These are phyloP conservation scores for Helotiales sp. DNA, from an alignment of 2,329 filamentous ascomycete species.

Conservation along the genomic window DNA sequence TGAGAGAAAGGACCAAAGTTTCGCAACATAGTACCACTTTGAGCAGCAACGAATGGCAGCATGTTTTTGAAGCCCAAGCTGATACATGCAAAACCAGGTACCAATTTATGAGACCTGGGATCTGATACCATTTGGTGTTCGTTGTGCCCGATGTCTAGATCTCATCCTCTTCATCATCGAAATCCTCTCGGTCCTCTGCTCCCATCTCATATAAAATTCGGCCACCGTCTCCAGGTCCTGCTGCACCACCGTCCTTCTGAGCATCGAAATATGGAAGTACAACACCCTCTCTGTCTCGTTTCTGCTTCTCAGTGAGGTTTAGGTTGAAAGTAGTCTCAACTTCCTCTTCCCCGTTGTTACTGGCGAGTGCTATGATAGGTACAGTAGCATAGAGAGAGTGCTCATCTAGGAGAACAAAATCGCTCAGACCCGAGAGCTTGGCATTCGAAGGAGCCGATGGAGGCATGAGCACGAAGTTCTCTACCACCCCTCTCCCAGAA, in stretches of 20 bases:
- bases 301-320: slow-evolving; percentile 86
- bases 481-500: slow-evolving; percentile 40
- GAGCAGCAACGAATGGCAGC: too few species aligned
- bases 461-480: slow-evolving; percentile 58
- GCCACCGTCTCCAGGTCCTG: slow-evolving; percentile 77
- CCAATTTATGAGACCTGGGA: too few species aligned
- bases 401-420: slow-evolving; percentile 66
- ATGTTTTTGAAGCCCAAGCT: too few species aligned
- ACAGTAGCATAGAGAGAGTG: slow-evolving; percentile 65
- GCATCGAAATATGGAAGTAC: slow-evolving; percentile 97
- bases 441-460: slow-evolving; percentile 5
- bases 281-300: slow-evolving; percentile 80
- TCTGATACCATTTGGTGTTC: too few species aligned
- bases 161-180: slow-evolving; percentile 80
- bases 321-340: slow-evolving; percentile 81
- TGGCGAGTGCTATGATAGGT: slow-evolving; percentile 30
- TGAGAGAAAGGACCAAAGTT: too few species aligned
- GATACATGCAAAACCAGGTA: too few species aligned
- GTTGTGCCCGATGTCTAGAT: slow-evolving; percentile 17
- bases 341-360: slow-evolving; percentile 45
- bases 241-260: slow-evolving; percentile 71
- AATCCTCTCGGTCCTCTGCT: slow-evolving; percentile 93
- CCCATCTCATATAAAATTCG: slow-evolving; percentile 97
- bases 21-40: too few species aligned
- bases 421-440: slow-evolving; percentile 9